Evolutionary conservation across 495 filamentous ascomycete genomes (phyloP).

Genomic region (Choiromyces venosus): DNA sequence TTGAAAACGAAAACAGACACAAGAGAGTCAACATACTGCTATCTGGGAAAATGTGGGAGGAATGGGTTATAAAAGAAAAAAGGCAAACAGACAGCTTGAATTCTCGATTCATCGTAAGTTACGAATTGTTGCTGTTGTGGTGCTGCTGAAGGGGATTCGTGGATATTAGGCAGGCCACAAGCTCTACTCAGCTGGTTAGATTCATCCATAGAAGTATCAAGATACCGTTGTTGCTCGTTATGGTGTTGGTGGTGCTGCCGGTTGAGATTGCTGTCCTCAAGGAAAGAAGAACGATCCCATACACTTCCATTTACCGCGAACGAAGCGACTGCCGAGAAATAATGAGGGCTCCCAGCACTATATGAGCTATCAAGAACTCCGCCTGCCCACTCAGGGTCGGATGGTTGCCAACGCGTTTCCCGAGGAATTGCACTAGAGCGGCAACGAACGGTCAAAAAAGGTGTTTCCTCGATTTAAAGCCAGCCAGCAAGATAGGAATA

Average conservation of each 20-base stretch:
- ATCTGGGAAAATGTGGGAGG: conserved; percentile 12
- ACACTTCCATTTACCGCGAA: conserved; percentile 22
- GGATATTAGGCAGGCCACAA: conserved; percentile 19
- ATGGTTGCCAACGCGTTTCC: neutral
- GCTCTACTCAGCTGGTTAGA: conserved; percentile 13
- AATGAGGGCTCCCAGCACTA: conserved; percentile 22
- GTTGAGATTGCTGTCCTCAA: conserved; percentile 14
- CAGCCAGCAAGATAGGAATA: neutral
- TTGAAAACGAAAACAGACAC: conserved; percentile 21
- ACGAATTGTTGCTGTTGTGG: conserved; percentile 17
- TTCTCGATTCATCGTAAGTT: conserved; percentile 17
- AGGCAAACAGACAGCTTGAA: conserved; percentile 17
- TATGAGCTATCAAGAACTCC: conserved; percentile 16
- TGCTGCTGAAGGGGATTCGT: conserved; percentile 13
- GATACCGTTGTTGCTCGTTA: conserved; percentile 20
- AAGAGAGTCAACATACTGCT: conserved; percentile 10
- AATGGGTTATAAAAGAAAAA: conserved; percentile 1
- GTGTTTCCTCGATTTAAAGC: neutral
- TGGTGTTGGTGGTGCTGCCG: neutral
- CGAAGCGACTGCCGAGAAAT: conserved; percentile 14
- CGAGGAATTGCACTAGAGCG: neutral
- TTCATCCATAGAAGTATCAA: conserved; percentile 14
- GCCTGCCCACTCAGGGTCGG: neutral
- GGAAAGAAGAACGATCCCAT: conserved; percentile 15
- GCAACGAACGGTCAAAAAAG: neutral